These are phyloP conservation scores for Coemansia sp. DNA, from an alignment of 192 early-diverging fungal species.

Conservation along the genomic window DNA sequence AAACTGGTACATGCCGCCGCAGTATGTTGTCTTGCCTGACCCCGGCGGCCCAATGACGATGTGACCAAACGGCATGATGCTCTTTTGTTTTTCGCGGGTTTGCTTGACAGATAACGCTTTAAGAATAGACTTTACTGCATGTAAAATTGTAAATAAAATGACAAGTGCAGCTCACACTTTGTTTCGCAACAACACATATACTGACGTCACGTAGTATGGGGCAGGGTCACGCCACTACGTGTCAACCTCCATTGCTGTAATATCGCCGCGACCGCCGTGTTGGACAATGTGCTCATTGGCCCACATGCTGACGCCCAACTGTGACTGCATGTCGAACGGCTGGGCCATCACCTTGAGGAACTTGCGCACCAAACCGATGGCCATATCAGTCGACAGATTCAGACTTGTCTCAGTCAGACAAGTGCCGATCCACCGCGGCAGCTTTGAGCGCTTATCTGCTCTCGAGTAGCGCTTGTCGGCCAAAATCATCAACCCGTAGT, in stretches of 20 bases:
- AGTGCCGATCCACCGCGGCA: conserved; percentile 95
- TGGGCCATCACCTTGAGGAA: conserved; percentile 96
- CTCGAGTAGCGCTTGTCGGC: conserved; percentile 97
- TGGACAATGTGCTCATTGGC: conserved; percentile 66
- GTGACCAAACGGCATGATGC: conserved; percentile 56
- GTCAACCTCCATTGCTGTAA: conserved; percentile 17
- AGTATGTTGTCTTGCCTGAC: conserved; percentile 95
- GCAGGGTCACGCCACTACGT: neutral
- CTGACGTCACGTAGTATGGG: conserved; percentile 7
- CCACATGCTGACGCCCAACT: conserved; percentile 90
- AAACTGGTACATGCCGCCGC: conserved; percentile 86
- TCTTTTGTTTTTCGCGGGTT: too few relatives aligned
- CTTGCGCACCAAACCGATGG: conserved; percentile 82
- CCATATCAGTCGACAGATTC: conserved; percentile 98
- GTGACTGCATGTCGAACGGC: conserved; percentile 73
- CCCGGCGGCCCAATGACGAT: conserved; percentile 94
- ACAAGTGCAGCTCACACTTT: neutral
- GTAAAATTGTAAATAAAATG: neutral
- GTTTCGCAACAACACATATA: too few relatives aligned
- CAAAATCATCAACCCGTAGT: conserved; percentile 99
- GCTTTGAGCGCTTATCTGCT: conserved; percentile 90
- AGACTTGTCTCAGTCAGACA: conserved; percentile 84
- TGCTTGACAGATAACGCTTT: too few relatives aligned
- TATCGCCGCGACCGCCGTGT: conserved; percentile 9
- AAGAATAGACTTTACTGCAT: too few relatives aligned